Conservation (phyloP, 2,329 filamentous ascomycete species). For the Rachicladosporium sp. region DNA sequence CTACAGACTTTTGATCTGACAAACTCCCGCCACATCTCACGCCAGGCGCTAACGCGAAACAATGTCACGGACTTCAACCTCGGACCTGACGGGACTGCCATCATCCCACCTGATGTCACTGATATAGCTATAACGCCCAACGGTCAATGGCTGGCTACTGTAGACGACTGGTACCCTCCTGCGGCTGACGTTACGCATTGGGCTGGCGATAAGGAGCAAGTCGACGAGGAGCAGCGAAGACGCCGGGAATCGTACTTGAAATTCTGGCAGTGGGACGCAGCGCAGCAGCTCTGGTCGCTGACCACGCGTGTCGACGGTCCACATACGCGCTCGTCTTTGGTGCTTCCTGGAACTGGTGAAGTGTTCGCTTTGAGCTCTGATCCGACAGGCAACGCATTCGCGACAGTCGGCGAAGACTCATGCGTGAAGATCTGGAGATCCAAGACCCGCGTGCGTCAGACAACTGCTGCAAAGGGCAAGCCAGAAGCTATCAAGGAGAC, state of each 20-base stretch:
- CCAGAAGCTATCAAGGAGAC: slow-evolving; percentile 41
- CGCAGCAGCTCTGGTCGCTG: slow-evolving; percentile 52
- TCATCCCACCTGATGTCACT: slow-evolving; percentile 67
- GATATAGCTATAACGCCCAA: slow-evolving; percentile 65
- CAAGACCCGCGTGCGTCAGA: slow-evolving; percentile 52
- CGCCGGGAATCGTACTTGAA: slow-evolving; percentile 70
- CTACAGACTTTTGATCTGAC: slow-evolving; percentile 83
- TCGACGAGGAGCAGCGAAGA: slow-evolving; percentile 32
- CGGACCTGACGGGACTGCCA: slow-evolving; percentile 55
- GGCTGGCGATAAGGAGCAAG: slow-evolving; percentile 26
- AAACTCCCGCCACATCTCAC: slow-evolving; percentile 62
- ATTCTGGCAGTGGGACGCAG: slow-evolving; percentile 65
- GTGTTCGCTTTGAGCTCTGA: slow-evolving; percentile 65
- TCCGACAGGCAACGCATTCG: slow-evolving; percentile 58
- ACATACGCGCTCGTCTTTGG: slow-evolving; percentile 39
- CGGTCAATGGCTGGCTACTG: slow-evolving; percentile 78
- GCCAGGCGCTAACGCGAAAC: slow-evolving; percentile 79
- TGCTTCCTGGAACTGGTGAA: slow-evolving; percentile 29
- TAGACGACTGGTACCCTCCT: slow-evolving; percentile 81
- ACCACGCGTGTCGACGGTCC: slow-evolving; percentile 75
- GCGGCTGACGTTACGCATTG: slow-evolving; percentile 53
- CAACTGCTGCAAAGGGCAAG: slow-evolving; percentile 34
- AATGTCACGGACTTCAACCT: slow-evolving; percentile 73
- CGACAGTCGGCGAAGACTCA: slow-evolving; percentile 73
- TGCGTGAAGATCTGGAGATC: slow-evolving; percentile 72